Evolutionary conservation across 1,284 basidiomycete genomes (phyloP).

Genomic region (Puccinia sorghi): DNA sequence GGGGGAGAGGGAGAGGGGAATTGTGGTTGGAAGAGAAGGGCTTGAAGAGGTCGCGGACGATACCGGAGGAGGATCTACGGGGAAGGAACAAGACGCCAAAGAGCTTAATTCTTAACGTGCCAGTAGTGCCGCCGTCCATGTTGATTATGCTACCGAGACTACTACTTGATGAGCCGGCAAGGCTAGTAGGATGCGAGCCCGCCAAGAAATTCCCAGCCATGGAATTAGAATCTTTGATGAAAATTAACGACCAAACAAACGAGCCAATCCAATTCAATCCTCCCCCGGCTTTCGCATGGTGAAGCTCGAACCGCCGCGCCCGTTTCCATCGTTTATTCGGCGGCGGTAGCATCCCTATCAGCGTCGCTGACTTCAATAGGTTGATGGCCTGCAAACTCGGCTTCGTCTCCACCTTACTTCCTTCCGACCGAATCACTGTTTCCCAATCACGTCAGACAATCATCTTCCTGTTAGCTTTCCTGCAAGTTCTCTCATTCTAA

Average conservation of each 20-base stretch:
- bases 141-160: not conserved
- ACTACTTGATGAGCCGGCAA: not conserved
- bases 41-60: conserved; percentile 8
- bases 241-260: conserved; percentile 41
- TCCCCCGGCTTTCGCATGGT: not conserved
- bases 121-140: not conserved
- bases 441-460: not conserved
- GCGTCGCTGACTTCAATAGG: conserved; percentile 34
- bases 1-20: not conserved
- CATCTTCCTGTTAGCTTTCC: not conserved
- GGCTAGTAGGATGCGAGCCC: not conserved
- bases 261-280: conserved; percentile 36
- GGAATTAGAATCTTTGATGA: conserved; percentile 46
- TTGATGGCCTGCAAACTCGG: not conserved
- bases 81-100: conserved; percentile 19
- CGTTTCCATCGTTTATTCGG: not conserved
- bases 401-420: not conserved
- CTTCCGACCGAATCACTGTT: not conserved
- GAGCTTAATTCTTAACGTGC: not conserved
- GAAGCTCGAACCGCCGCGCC: conserved; percentile 10
- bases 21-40: not conserved
- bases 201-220: conserved; percentile 2
- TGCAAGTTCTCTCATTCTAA: not conserved
- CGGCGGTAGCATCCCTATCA: conserved; percentile 35
- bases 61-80: not conserved